Percentiles rank a stretch among this genome's conserved stretches.
Conservation (phyloP, 2,329 filamentous ascomycete genomes). For the Thielaviopsis populi region DNA sequence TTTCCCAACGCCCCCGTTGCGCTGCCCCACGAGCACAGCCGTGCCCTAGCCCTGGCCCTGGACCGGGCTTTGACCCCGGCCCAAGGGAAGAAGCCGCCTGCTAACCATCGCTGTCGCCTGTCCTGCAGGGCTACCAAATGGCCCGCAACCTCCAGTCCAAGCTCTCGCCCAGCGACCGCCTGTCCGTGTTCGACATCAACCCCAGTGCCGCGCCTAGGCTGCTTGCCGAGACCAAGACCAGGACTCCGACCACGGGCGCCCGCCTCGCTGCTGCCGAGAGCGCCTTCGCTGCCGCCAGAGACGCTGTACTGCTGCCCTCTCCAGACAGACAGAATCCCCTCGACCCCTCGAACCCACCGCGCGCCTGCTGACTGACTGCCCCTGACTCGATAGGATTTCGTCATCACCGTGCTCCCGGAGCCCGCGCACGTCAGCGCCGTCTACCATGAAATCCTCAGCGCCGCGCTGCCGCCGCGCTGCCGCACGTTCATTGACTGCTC, state of each 20-base stretch:
- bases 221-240: constrained; percentile 30
- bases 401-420: constrained; percentile 81
- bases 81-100: too few relatives aligned
- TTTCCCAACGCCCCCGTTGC: too few relatives aligned
- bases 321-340: too few relatives aligned
- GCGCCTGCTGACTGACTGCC: too few relatives aligned
- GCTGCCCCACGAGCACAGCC: too few relatives aligned
- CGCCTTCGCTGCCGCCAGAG: constrained; percentile 34
- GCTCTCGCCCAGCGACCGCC: constrained; percentile 34
- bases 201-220: constrained; percentile 32
- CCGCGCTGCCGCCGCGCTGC: constrained; percentile 35
- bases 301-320: constrained; percentile 29
- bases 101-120: not conserved
- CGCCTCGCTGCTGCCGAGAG: constrained; percentile 24
- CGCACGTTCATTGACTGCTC: constrained; percentile 91
- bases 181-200: constrained; percentile 45
- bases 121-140: constrained; percentile 45
- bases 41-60: too few relatives aligned
- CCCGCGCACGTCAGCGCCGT: constrained; percentile 75
- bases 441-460: constrained; percentile 58
- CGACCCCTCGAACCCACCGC: too few relatives aligned
- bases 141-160: constrained; percentile 46
- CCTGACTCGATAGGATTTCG: constrained; percentile 46
- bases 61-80: too few relatives aligned
- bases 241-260: constrained; percentile 31